phyloP scores from a whole-genome alignment of 306 rosid species.

The Dalbergia cochinchinensis region DNA sequence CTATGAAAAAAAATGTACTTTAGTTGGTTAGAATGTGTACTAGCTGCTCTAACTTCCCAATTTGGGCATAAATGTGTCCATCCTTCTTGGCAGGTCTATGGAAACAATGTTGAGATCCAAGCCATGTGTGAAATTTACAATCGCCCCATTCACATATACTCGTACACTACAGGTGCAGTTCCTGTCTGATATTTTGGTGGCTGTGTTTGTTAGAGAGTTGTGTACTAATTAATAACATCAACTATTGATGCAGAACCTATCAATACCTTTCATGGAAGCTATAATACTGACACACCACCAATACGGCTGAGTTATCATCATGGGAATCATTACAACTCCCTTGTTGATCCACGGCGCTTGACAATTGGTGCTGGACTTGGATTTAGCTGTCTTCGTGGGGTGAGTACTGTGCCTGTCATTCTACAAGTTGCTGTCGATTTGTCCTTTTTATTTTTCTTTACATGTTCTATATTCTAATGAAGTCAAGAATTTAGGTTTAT shows the following conservation, averaged over 20 bases:
- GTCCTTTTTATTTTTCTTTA: neutral
- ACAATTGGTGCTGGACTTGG: constrained; percentile 96
- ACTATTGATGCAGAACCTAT: constrained; percentile 79
- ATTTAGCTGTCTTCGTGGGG: constrained; percentile 88
- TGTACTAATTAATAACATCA: constrained; percentile 38
- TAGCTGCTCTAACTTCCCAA: constrained; percentile 26
- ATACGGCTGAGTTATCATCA: constrained; percentile 90
- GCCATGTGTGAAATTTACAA: constrained; percentile 93
- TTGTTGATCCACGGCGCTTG: constrained; percentile 87
- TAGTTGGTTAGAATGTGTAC: constrained; percentile 17
- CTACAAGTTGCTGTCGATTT: constrained; percentile 9
- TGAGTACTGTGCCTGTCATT: constrained; percentile 47
- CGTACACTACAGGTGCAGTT: constrained; percentile 72
- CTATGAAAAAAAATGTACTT: constrained; percentile 1
- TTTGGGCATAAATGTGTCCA: constrained; percentile 12
- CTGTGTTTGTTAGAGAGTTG: constrained; percentile 22
- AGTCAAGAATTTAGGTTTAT: constrained; percentile 13
- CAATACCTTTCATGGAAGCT: constrained; percentile 88
- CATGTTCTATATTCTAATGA: constrained; percentile 3
- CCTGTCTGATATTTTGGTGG: constrained; percentile 29
- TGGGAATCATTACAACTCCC: constrained; percentile 96
- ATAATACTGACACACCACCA: constrained; percentile 94
- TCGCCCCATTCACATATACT: constrained; percentile 92
- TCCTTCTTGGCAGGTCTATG: constrained; percentile 77
- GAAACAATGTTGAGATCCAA: constrained; percentile 96